Base-by-base conservation (phyloP, 345 rosid genomes). In the Triadica sebifera region DNA sequence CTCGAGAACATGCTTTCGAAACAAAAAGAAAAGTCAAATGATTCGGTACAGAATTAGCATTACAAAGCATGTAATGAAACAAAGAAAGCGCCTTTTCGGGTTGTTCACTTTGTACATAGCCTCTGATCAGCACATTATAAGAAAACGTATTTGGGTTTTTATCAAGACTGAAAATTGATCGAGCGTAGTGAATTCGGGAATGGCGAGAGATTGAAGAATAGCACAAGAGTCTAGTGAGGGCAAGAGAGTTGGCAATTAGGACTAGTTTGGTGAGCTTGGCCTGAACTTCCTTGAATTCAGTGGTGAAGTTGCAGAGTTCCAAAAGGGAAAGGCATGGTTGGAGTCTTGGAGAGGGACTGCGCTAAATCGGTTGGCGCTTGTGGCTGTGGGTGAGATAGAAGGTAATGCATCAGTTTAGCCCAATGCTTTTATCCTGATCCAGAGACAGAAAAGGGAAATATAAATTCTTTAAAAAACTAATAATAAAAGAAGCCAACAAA, bases 171-270 rank as follows among this genome's bases (percentile, higher is more conserved):
- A 63, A 51, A 68, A 73, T 73, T 34, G 76, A 73, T 37, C 51
- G 69, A 38, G 75, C 69, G 37, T 63, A 73, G 49, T 22, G 46
- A 52, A 73, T 50, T 9, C 63, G 51, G 15, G 76, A 9, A 13
- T 50, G 38, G 20, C 6, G 76, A 39, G 76, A 73, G 62, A 73
- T 63, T n/a, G 76, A 73, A 24, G 76, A 50, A 16, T 73, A 63
- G 76, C 75, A 72, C 9, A 72, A 34, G 7, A 72, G 68, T 34
- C 75, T 58, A 46, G 74, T 71, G 66, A 71, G 66, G 57, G 74
- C 74, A 1, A 71, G 56, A 24, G 74, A 47, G 39, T 62, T 16
- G 34, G 43, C 0, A 15, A 72, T 62, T 1, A n/a, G 61, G 51
- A 69, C 69, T 12, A 73, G 70, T 38, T 73, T 73, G 17, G 46